phyloP scores from a whole-genome alignment of 768 basidiomycete genomes.

The Kwoniella europaea region DNA sequence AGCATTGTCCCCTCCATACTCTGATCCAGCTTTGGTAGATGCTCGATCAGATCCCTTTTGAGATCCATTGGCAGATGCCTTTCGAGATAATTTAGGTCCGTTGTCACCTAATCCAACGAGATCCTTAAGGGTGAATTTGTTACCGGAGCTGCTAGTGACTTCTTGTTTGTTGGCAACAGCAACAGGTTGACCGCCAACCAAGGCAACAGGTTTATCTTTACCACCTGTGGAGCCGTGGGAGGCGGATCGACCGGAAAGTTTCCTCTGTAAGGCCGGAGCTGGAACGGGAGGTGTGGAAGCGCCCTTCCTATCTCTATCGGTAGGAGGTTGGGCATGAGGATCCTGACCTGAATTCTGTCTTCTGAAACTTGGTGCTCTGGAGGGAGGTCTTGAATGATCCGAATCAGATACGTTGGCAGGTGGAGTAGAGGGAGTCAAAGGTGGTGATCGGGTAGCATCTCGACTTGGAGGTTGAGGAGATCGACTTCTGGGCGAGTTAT shows the following conservation, averaged over 20 bases:
- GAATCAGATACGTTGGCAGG: constrained; percentile 36
- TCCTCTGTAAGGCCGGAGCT: constrained; percentile 24
- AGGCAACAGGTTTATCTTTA: constrained; percentile 25
- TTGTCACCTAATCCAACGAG: constrained; percentile 64
- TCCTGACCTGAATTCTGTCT: constrained; percentile 33
- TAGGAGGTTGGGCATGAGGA: constrained; percentile 48
- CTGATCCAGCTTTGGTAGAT: constrained; percentile 63
- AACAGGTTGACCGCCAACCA: constrained; percentile 35
- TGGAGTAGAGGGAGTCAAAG: constrained; percentile 53
- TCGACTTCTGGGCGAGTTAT: constrained; percentile 29
- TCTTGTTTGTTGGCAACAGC: constrained; percentile 45
- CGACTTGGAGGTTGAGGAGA: constrained; percentile 35
- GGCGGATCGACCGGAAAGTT: constrained; percentile 35
- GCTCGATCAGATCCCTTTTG: constrained; percentile 53
- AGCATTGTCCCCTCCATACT: constrained; percentile 61
- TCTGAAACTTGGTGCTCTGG: constrained; percentile 33
- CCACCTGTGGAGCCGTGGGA: constrained; percentile 27
- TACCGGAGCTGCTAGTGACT: constrained; percentile 61
- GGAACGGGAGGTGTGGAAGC: constrained; percentile 20
- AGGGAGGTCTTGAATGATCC: constrained; percentile 43
- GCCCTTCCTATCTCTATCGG: constrained; percentile 25
- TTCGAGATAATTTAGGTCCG: constrained; percentile 76
- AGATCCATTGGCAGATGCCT: constrained; percentile 65
- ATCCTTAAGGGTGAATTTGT: constrained; percentile 82
- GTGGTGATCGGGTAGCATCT: constrained; percentile 46